A percentile compares a stretch with the other conserved stretches of the same genome.
Conservation (phyloP, 371 early-diverging fungal species). For the Mortierella sp. region DNA sequence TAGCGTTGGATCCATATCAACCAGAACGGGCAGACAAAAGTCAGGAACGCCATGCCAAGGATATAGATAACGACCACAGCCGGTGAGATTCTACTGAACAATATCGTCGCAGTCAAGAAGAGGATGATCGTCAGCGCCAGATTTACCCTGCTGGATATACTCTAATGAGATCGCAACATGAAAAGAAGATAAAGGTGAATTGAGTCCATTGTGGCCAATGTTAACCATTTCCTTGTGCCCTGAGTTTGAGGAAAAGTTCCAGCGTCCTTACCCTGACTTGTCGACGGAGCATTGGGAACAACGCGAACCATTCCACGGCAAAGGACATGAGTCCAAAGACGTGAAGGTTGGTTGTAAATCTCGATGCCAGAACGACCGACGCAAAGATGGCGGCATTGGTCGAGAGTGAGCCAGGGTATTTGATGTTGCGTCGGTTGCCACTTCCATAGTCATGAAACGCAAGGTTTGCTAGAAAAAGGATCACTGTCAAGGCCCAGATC, state of each 20-base stretch:
- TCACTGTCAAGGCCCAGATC: slow-evolving; percentile 91
- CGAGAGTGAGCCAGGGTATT: slow-evolving; percentile 93
- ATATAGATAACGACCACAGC: slow-evolving; percentile 77
- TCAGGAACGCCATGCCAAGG: slow-evolving; percentile 76
- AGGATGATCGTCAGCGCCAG: slow-evolving; percentile 69
- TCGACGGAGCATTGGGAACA: slow-evolving; percentile 91
- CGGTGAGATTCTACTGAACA: slow-evolving; percentile 77
- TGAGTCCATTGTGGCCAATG: not conserved
- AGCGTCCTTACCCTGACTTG: slow-evolving; percentile 67
- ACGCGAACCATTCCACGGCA: slow-evolving; percentile 91
- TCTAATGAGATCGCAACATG: slow-evolving; percentile 45
- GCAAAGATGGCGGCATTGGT: slow-evolving; percentile 97
- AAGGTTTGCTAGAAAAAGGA: slow-evolving; percentile 85
- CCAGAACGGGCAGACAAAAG: slow-evolving; percentile 91
- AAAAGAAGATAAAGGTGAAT: not conserved
- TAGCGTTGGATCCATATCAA: slow-evolving; percentile 91
- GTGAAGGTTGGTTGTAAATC: slow-evolving; percentile 81
- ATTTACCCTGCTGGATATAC: slow-evolving; percentile 67
- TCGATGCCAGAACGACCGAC: slow-evolving; percentile 92
- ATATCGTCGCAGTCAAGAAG: slow-evolving; percentile 64
- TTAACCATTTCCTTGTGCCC: too few species aligned
- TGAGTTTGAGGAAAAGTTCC: too few species aligned
- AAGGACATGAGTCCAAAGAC: slow-evolving; percentile 91
- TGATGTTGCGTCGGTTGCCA: slow-evolving; percentile 46
- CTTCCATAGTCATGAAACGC: slow-evolving; percentile 90